These are phyloP conservation scores for Carallia pectinifolia DNA, from an alignment of 345 rosid species.

Conservation along the genomic window DNA sequence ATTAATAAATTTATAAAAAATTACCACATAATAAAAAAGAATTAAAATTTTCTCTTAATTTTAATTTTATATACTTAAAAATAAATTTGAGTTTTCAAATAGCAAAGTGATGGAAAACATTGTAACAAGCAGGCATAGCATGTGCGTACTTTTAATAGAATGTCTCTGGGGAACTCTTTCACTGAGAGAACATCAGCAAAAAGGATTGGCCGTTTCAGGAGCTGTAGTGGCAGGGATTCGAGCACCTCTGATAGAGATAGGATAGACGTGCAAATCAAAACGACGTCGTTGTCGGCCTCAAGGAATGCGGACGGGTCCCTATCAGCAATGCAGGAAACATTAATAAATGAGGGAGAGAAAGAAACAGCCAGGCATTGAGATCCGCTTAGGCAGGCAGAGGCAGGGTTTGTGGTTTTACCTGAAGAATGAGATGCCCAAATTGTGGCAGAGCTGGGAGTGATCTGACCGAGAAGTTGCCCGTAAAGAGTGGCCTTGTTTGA, in stretches of 20 bases:
- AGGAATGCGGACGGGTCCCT: slow-evolving; percentile 37
- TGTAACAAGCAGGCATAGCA: neutral
- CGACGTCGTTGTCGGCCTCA: slow-evolving; percentile 32
- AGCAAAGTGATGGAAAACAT: too few relatives aligned
- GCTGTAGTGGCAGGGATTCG: slow-evolving; percentile 13
- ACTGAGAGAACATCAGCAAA: slow-evolving; percentile 26
- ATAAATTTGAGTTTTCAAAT: neutral
- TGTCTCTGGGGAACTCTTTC: slow-evolving; percentile 15
- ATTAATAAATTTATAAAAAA: too few relatives aligned
- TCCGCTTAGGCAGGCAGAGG: neutral
- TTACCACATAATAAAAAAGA: too few relatives aligned
- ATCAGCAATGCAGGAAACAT: neutral
- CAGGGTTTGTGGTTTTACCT: slow-evolving; percentile 18
- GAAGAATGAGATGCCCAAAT: slow-evolving; percentile 41
- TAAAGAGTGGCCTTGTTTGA: slow-evolving; percentile 19
- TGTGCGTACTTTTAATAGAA: slow-evolving; percentile 6
- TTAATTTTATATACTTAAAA: too few relatives aligned
- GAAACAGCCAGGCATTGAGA: neutral
- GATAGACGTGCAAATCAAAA: slow-evolving; percentile 20
- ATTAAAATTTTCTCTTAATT: too few relatives aligned
- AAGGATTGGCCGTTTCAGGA: slow-evolving; percentile 11
- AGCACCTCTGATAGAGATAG: slow-evolving; percentile 15
- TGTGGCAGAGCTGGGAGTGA: slow-evolving; percentile 24
- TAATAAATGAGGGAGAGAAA: neutral
- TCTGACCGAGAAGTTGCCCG: slow-evolving; percentile 21